Percentiles rank a stretch among this genome's conserved stretches.
phyloP scores from a whole-genome alignment of 768 basidiomycete genomes.

The Serendipita sp. region DNA sequence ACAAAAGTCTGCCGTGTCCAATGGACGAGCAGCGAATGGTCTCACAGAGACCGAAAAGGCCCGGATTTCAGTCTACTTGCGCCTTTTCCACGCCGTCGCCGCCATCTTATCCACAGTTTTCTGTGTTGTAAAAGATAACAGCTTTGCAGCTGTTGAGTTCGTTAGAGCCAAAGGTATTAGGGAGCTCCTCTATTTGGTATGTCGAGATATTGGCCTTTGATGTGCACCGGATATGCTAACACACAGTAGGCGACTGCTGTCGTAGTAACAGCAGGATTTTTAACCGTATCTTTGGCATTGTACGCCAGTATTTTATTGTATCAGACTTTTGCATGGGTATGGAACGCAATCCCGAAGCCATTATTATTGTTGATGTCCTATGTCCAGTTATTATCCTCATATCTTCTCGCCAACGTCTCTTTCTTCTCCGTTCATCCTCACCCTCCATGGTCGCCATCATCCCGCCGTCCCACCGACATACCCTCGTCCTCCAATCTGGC shows the following conservation, averaged over 20 bases:
- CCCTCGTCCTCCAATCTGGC: neutral
- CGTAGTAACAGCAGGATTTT: neutral
- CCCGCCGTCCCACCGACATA: neutral
- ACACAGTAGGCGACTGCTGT: neutral
- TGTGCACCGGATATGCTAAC: neutral
- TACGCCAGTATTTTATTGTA: neutral
- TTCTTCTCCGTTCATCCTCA: neutral
- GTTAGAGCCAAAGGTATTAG: neutral
- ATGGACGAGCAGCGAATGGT: neutral
- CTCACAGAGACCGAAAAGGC: constrained; percentile 2
- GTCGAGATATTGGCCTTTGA: neutral
- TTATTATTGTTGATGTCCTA: neutral
- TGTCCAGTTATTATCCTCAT: neutral
- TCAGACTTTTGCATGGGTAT: neutral
- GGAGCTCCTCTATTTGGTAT: neutral
- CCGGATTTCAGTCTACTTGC: neutral
- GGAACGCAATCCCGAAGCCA: neutral
- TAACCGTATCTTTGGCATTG: neutral
- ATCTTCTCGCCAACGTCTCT: neutral
- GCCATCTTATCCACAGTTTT: neutral
- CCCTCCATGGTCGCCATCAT: neutral
- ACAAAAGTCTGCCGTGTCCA: neutral
- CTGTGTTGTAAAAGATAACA: neutral
- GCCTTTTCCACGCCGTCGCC: neutral
- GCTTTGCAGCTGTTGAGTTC: neutral